Conservation (phyloP, 2,329 filamentous ascomycete species). For the Balansia obtecta region DNA sequence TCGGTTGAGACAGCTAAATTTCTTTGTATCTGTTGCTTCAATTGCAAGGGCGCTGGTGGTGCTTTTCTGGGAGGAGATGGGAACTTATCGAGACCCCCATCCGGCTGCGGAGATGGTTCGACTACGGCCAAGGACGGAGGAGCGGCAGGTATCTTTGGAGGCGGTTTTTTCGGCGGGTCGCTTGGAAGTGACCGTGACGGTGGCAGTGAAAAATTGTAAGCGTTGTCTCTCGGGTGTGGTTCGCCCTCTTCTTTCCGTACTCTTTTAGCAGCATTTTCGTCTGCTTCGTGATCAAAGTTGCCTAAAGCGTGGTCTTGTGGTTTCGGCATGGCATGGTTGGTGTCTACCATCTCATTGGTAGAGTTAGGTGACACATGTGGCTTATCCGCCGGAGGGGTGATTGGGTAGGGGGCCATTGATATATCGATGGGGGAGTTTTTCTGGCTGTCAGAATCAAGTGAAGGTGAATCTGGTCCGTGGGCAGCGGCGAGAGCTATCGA, state of each 20-base stretch:
- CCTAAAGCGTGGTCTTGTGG: conserved; percentile 46
- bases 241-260: conserved; percentile 33
- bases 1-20: conserved; percentile 23
- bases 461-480: conserved; percentile 3
- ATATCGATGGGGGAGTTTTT: conserved; percentile 48
- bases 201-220: conserved; percentile 38
- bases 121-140: conserved; percentile 27
- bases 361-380: conserved; percentile 27
- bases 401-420: conserved; percentile 48
- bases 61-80: conserved; percentile 61
- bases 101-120: conserved; percentile 30
- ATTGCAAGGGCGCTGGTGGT: conserved; percentile 72
- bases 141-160: conserved; percentile 34
- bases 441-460: conserved; percentile 32
- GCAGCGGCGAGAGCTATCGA: conserved; percentile 4
- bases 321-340: conserved; percentile 46
- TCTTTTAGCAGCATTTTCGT: conserved; percentile 34
- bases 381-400: conserved; percentile 48
- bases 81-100: conserved; percentile 37
- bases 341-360: conserved; percentile 40
- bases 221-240: conserved; percentile 30
- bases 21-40: conserved; percentile 26
- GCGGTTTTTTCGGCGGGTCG: conserved; percentile 37
- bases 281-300: conserved; percentile 41
- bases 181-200: conserved; percentile 44